These are phyloP conservation scores for Fusarium odoratissimum DNA, from an alignment of 2,329 filamentous ascomycete species.

Conservation along the genomic window DNA sequence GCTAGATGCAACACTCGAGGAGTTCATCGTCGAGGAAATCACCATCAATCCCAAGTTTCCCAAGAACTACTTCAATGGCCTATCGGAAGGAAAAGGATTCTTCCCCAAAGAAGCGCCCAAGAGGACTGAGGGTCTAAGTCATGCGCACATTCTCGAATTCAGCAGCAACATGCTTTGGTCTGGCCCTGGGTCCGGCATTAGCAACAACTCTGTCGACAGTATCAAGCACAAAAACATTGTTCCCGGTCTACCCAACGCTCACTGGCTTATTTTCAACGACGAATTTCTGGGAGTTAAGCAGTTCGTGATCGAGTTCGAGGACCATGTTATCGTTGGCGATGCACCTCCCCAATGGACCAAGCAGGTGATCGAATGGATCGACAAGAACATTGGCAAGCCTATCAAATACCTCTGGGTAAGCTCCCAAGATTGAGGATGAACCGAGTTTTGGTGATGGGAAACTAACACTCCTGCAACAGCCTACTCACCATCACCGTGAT, in stretches of 20 bases:
- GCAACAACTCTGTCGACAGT: not conserved
- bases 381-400: not conserved
- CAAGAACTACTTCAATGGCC: too few relatives aligned
- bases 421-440: not conserved
- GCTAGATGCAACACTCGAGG: too few relatives aligned
- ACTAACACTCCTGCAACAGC: not conserved
- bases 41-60: too few relatives aligned
- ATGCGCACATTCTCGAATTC: not conserved
- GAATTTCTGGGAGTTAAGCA: not conserved
- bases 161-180: not conserved
- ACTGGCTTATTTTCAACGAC: not conserved
- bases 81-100: accelerated
- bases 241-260: not conserved
- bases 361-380: not conserved
- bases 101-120: not conserved
- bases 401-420: not conserved
- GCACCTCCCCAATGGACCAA: not conserved
- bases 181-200: not conserved
- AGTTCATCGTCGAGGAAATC: too few relatives aligned
- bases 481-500: not conserved
- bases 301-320: not conserved
- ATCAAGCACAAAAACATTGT: not conserved
- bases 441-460: not conserved
- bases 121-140: not conserved
- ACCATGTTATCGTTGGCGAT: not conserved